Conservation (phyloP, 805 yeast genomes). For the Nakazawaea pomicola region DNA sequence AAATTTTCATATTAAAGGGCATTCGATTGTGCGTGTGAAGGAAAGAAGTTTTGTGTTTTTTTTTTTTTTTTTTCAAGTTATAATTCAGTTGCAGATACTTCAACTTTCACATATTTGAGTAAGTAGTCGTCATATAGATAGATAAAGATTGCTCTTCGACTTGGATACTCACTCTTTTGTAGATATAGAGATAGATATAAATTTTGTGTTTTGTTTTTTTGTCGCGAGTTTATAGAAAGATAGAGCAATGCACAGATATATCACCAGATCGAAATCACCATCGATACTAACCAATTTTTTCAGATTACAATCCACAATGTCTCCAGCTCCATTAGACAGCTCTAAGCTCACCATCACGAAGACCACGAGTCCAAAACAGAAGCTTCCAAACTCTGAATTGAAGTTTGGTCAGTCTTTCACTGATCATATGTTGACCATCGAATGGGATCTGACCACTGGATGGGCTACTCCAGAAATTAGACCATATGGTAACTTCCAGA, state of each 20-base stretch:
- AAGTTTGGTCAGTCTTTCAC: slow-evolving; percentile 77
- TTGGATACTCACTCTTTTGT: too few relatives aligned
- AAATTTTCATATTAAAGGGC: too few relatives aligned
- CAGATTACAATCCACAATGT: slow-evolving; percentile 4
- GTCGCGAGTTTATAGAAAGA: not conserved
- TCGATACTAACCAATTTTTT: not conserved
- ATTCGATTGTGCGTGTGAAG: too few relatives aligned
- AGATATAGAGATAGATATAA: too few relatives aligned
- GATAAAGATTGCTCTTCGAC: too few relatives aligned
- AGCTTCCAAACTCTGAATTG: slow-evolving; percentile 56
- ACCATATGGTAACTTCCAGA: slow-evolving; percentile 70
- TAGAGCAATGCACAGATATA: not conserved
- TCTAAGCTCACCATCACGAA: slow-evolving; percentile 46
- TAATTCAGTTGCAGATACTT: too few relatives aligned
- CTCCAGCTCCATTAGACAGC: slow-evolving; percentile 44
- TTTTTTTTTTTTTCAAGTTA: too few relatives aligned
- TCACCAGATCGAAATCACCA: not conserved
- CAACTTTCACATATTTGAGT: too few relatives aligned
- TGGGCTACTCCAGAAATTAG: slow-evolving; percentile 88
- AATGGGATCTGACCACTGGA: slow-evolving; percentile 74
- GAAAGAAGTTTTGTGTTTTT: too few relatives aligned
- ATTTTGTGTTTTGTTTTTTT: too few relatives aligned
- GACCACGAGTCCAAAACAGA: slow-evolving; percentile 44
- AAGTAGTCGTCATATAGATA: too few relatives aligned
- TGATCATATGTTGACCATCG: slow-evolving; percentile 82